Conservation (phyloP, 306 rosid species). For the Glycine tomentella region DNA sequence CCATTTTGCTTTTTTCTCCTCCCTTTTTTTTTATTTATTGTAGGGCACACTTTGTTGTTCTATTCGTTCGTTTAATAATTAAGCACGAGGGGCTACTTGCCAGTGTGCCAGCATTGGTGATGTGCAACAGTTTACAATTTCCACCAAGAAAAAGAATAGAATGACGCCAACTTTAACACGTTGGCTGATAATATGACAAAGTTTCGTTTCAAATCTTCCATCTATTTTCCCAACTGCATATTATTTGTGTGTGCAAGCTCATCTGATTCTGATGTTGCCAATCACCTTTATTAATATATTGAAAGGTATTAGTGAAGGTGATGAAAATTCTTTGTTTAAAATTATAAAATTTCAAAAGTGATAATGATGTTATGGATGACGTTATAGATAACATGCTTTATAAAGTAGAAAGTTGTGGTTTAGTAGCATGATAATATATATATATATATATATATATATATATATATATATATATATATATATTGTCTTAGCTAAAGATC, state of each 20-base stretch:
- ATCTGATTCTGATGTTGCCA: neutral
- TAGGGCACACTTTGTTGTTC: constrained; percentile 5
- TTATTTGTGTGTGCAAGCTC: neutral
- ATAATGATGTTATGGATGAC: constrained; percentile 18
- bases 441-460: no score
- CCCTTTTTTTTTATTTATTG: neutral
- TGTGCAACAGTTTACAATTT: constrained; percentile 9
- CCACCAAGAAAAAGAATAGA: constrained; percentile 30
- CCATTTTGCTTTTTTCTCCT: neutral
- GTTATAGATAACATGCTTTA: constrained; percentile 12
- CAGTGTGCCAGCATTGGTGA: neutral
- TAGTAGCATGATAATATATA: neutral
- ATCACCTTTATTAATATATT: neutral
- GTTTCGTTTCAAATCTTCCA: constrained; percentile 22
- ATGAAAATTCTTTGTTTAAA: neutral
- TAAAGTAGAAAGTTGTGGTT: constrained; percentile 8
- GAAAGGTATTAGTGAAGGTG: neutral
- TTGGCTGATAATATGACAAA: constrained; percentile 14
- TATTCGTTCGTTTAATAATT: neutral
- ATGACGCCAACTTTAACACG: constrained; percentile 28
- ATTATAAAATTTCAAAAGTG: neutral
- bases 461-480: neutral
- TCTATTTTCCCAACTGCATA: constrained; percentile 3
- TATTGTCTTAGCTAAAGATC: neutral
- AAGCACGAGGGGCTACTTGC: neutral